Percentiles rank a stretch among this genome's conserved stretches.
Conservation (phyloP, 2,329 filamentous ascomycete species). For the Penicillium frequentans region DNA sequence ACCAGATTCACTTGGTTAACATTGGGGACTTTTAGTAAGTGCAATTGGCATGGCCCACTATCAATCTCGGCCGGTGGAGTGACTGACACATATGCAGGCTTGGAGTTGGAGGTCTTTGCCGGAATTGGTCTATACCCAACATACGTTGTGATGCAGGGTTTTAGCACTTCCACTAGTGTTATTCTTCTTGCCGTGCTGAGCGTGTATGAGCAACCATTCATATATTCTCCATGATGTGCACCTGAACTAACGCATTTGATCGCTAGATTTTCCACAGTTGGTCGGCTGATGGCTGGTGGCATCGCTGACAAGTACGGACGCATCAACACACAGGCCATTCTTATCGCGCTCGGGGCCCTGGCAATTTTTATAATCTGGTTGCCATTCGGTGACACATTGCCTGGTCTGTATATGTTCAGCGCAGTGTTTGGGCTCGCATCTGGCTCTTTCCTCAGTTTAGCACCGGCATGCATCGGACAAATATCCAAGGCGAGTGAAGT, state of each 20-base stretch:
- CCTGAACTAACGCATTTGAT: not conserved
- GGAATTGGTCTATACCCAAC: slow-evolving; percentile 31
- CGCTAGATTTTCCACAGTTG: slow-evolving; percentile 42
- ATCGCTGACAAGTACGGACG: slow-evolving; percentile 48
- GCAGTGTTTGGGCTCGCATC: slow-evolving; percentile 50
- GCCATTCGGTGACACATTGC: slow-evolving; percentile 39
- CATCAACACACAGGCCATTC: slow-evolving; percentile 42
- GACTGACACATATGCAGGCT: slow-evolving; percentile 16
- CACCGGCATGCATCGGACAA: slow-evolving; percentile 49
- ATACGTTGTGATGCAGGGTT: slow-evolving; percentile 30
- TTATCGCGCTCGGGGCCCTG: slow-evolving; percentile 39
- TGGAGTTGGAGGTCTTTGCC: slow-evolving; percentile 34
- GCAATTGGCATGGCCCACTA: too few species aligned
- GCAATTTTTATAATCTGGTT: slow-evolving; percentile 47
- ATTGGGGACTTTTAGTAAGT: slow-evolving; percentile 45
- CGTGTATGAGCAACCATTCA: slow-evolving; percentile 20
- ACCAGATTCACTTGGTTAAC: slow-evolving; percentile 47
- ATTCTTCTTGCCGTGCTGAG: slow-evolving; percentile 43
- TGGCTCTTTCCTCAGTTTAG: slow-evolving; percentile 49
- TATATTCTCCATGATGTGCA: too few species aligned
- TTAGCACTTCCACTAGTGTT: slow-evolving; percentile 25
- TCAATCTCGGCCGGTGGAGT: not conserved
- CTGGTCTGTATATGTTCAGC: slow-evolving; percentile 29
- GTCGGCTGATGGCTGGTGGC: slow-evolving; percentile 46
- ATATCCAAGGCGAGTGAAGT: slow-evolving; percentile 51